Evolutionary conservation across 352 stramenopile species (phyloP), one percentile per base, ranked within the genome.

Genomic region (Globisporangium lucens): DNA sequence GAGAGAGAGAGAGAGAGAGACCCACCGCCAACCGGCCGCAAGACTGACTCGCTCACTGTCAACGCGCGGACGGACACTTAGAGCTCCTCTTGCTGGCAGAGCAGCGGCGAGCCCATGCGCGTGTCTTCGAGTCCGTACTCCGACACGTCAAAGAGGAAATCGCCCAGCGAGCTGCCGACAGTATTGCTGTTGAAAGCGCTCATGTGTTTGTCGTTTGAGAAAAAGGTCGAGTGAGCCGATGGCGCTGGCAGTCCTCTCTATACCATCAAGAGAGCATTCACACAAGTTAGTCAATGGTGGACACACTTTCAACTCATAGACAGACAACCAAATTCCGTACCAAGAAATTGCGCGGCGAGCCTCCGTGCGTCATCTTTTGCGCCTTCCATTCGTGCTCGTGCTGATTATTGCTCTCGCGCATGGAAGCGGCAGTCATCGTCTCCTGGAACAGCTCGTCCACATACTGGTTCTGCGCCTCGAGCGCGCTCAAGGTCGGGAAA

Each of bases 81-180:
- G 51, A 72, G 53, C 47, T 61, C 61, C 56, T 75, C 66, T 64
- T 65, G 64, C 30, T 65, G 56, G 63, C 62, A 80, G 4, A 81
- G 69, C 63, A 81, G 29, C 12, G 73, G 62, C 7, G 75, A 74
- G 13, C 75, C 47, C 43, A 75, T 64, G 59, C 46, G 65, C 56
- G 58, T 65, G 15, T 82, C 76, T 17, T 56, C 56, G 36, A 84
- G 70, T 33, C 53, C 75, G 63, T 71, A 77, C 29, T 69, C 65
- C 22, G 69, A 56, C 13, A 64, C 61, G n/a, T 46, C 33, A 35
- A 66, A 70, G 38, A 70, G 49, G 27, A 66, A 55, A 3, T 70
- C 65, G 29, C 65, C 41, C 17, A 70, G n/a, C 24, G 17, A 27
- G 6, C 10, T 24, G 24, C 24, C 24, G 24, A 24, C 6, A 20